These are phyloP conservation scores for Chytriomyces confervae DNA, from an alignment of 192 early-diverging fungal species.

Conservation along the genomic window DNA sequence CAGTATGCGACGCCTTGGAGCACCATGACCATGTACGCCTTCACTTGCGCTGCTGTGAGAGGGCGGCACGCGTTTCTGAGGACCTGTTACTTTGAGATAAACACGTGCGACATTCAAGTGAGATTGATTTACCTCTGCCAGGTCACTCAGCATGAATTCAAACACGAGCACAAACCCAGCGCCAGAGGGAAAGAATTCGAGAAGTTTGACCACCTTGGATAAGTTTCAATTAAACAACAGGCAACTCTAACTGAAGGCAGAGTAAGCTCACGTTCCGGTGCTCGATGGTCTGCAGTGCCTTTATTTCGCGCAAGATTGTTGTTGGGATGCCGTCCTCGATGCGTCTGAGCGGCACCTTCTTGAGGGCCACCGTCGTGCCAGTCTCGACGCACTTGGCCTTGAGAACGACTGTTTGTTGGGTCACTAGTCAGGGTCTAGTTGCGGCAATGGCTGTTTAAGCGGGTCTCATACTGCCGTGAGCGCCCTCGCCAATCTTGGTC, in stretches of 20 bases:
- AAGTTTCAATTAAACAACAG: slow-evolving; percentile 4
- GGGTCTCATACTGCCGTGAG: slow-evolving; percentile 46
- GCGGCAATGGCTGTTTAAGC: not conserved
- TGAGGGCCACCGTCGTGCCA: slow-evolving; percentile 59
- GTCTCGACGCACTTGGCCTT: slow-evolving; percentile 61
- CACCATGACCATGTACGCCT: slow-evolving; percentile 65
- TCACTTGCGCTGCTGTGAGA: slow-evolving; percentile 60
- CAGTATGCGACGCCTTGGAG: slow-evolving; percentile 60
- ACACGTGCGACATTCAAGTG: not conserved
- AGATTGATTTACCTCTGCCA: slow-evolving; percentile 40
- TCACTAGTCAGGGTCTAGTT: not conserved
- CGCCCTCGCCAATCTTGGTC: slow-evolving; percentile 60
- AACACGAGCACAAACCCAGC: slow-evolving; percentile 59
- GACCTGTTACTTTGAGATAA: slow-evolving; percentile 24
- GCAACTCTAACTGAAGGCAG: slow-evolving; percentile 14
- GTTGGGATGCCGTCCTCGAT: slow-evolving; percentile 62
- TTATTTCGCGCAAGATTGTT: slow-evolving; percentile 63
- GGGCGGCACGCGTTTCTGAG: slow-evolving; percentile 48
- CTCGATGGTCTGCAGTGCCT: slow-evolving; percentile 59
- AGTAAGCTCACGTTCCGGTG: slow-evolving; percentile 54
- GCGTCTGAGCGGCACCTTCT: slow-evolving; percentile 57
- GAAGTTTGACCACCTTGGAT: slow-evolving; percentile 55
- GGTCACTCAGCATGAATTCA: slow-evolving; percentile 61
- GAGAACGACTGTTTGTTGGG: slow-evolving; percentile 36
- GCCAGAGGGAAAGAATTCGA: slow-evolving; percentile 55